Evolutionary conservation across 2,329 filamentous ascomycete genomes (phyloP).

Genomic region (Lecanicillium sp.): DNA sequence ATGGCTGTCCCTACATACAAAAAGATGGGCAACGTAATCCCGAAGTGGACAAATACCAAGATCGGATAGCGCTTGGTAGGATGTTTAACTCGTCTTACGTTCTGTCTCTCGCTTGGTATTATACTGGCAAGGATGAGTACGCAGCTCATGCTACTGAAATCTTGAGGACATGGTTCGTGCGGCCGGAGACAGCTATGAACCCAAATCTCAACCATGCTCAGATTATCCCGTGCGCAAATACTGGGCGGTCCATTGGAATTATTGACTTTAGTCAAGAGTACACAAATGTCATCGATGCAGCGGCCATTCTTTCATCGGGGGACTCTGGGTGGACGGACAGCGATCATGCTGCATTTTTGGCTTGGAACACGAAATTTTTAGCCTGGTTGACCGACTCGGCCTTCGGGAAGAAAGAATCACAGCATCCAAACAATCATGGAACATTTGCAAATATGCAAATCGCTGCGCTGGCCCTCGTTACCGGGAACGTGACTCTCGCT

Average conservation of each 20-base stretch:
- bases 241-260: conserved; percentile 15
- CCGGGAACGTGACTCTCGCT: conserved; percentile 13
- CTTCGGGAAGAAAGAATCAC: conserved; percentile 14
- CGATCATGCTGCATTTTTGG: conserved; percentile 12
- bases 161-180: conserved; percentile 19
- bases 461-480: conserved; percentile 16
- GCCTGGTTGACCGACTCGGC: conserved; percentile 16
- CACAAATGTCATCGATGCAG: conserved; percentile 18
- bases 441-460: conserved; percentile 18
- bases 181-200: conserved; percentile 16
- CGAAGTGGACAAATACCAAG: conserved; percentile 14
- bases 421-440: conserved; percentile 18
- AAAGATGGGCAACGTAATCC: conserved; percentile 19
- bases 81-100: conserved; percentile 18
- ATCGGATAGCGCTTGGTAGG: conserved; percentile 14
- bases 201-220: conserved; percentile 18
- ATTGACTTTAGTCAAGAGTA: conserved; percentile 18
- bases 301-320: conserved; percentile 11
- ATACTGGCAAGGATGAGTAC: conserved; percentile 17
- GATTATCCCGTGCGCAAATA: conserved; percentile 15
- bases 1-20: conserved; percentile 18
- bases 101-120: conserved; percentile 19
- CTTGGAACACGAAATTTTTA: conserved; percentile 17
- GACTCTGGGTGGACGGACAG: conserved; percentile 13
- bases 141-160: conserved; percentile 15